Evolutionary conservation across 176 grass and related monocot genomes (phyloP).

Genomic region (Musa schizocarpa): DNA sequence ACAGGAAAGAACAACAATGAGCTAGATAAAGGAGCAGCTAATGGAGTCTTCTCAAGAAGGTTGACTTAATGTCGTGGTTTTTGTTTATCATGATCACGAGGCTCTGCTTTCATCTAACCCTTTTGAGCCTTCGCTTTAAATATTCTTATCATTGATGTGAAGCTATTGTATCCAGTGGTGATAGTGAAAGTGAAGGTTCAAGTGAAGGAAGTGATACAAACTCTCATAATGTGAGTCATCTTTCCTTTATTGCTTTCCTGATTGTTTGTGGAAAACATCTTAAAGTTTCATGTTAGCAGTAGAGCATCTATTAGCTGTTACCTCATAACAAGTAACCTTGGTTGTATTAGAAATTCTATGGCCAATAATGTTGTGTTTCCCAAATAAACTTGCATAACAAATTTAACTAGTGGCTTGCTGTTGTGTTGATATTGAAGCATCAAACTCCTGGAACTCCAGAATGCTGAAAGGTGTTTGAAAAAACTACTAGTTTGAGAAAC

Average conservation of each 20-base stretch:
- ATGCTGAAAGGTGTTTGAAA: too few relatives aligned
- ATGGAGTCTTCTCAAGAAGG: constrained; percentile 67
- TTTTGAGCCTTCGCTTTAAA: too few relatives aligned
- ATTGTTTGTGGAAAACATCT: neutral
- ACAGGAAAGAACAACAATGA: constrained; percentile 61
- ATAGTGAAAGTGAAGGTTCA: constrained; percentile 49
- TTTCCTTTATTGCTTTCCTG: neutral
- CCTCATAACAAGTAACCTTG: too few relatives aligned
- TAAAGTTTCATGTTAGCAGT: constrained; percentile 4
- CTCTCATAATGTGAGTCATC: constrained; percentile 32
- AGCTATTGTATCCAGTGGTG: constrained; percentile 22
- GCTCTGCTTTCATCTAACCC: too few relatives aligned
- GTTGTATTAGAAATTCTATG: too few relatives aligned
- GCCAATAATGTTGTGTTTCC: too few relatives aligned
- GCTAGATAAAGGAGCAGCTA: constrained; percentile 62
- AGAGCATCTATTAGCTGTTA: too few relatives aligned
- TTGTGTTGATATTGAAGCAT: too few relatives aligned
- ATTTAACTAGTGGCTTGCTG: too few relatives aligned
- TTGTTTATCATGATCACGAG: neutral
- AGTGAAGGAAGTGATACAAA: constrained; percentile 45
- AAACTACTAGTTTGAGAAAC: too few relatives aligned
- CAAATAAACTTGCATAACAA: too few relatives aligned
- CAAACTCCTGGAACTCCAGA: too few relatives aligned
- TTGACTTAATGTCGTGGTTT: neutral
- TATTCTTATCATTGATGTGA: neutral